Evolutionary conservation across 2,329 filamentous ascomycete species (phyloP).

Genomic region (Exophiala bonariae): DNA sequence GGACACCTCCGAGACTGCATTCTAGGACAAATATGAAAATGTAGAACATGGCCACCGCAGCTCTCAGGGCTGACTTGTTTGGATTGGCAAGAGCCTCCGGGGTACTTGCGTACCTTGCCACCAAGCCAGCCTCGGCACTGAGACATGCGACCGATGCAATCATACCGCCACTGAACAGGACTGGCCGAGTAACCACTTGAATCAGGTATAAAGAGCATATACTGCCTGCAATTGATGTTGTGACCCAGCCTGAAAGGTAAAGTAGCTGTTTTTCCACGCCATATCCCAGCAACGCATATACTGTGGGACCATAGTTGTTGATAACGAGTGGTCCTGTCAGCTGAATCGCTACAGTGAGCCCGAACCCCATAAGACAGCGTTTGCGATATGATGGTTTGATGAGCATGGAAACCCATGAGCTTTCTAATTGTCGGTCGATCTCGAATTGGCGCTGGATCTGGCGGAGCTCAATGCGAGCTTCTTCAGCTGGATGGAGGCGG

Average conservation of each 20-base stretch:
- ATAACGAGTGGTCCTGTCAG: constrained; percentile 2
- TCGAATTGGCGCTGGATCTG: constrained; percentile 11
- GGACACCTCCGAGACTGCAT: not conserved
- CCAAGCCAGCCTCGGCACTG: constrained; percentile 13
- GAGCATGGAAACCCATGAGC: constrained; percentile 8
- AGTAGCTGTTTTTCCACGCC: constrained; percentile 6
- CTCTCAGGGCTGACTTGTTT: constrained; percentile 32
- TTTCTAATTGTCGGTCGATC: constrained; percentile 4
- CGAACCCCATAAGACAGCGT: constrained; percentile 6
- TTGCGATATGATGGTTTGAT: constrained; percentile 11
- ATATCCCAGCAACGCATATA: constrained; percentile 12
- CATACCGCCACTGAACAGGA: constrained; percentile 26
- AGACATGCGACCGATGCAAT: constrained; percentile 1
- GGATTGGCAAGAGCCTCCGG: constrained; percentile 3
- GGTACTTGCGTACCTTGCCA: constrained; percentile 11
- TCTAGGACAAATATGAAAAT: not conserved
- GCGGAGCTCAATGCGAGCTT: constrained; percentile 6
- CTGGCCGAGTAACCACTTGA: constrained; percentile 22
- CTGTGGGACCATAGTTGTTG: constrained; percentile 10
- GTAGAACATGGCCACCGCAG: constrained; percentile 38
- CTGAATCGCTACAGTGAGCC: constrained; percentile 7
- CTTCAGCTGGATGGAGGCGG: constrained; percentile 3
- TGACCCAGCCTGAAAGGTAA: constrained; percentile 11
- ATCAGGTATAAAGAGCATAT: constrained; percentile 2
- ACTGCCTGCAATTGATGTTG: constrained; percentile 4